Evolutionary conservation across 331 rosid genomes (phyloP), one percentile per base, ranked within the genome.

Genomic region (Quercus tomentella): DNA sequence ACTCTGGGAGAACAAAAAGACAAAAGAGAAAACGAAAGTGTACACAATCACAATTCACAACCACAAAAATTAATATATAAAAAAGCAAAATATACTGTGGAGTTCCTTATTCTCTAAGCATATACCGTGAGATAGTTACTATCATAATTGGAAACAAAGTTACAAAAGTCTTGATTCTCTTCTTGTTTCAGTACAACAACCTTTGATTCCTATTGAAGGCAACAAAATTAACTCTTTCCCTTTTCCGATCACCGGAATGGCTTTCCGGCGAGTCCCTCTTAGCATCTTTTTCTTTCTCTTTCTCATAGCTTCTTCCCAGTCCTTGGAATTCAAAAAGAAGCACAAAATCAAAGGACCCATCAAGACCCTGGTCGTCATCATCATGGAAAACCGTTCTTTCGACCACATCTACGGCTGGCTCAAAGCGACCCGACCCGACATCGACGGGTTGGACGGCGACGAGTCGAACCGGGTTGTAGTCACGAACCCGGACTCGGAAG

Each of bases 341-440:
- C 93, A 85, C 81, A 87, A 82, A 76, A 89, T 92, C 85, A 4
- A 72, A 0, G 97, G 97, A 3, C 98, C 97, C 4, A 92, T 94
- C 65, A 94, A 92, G 61, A 94, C 97, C 69, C 7, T 94, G 1
- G 96, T 94, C 28, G 90, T 94, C 35, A 5, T 94, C 25, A 94
- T 94, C 55, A 94, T 92, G 97, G 97, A 94, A 28, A 94, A 94
- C 56, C 97, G 98, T 52, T 94, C 98, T 67, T 94, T 94, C 21
- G 98, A 94, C 82, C 98, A 94, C 58, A 77, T 94, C 0, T 80
- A 92, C 7, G 97, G 98, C 1, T 94, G 97, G 98, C 90, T 94
- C 58, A 94, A 94, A 56, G 31, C 88, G 17, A 76, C 86, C 82
- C 89, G 97, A 57, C 97, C 97, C 25, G 96, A 92, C 0, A 92